phyloP scores from a whole-genome alignment of 2,329 filamentous ascomycete genomes.

The Pseudogymnoascus sp. region DNA sequence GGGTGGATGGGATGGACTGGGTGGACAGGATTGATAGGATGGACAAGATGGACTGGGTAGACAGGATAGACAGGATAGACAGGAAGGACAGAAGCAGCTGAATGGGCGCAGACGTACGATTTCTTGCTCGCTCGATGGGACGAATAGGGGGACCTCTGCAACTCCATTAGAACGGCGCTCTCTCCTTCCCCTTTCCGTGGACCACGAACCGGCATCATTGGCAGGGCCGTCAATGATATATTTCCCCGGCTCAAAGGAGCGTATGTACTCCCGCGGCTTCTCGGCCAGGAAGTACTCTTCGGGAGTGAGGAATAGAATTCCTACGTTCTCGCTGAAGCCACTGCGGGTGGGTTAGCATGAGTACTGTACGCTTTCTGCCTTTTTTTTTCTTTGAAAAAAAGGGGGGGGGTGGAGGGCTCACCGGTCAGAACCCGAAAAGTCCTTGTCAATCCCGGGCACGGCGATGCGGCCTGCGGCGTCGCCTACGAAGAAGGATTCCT shows the following conservation, averaged over 20 bases:
- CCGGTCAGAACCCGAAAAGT: slow-evolving; percentile 57
- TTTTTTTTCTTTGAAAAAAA: too few species aligned
- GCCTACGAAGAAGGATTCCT: slow-evolving; percentile 74
- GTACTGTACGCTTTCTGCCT: too few species aligned
- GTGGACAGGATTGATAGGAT: neutral
- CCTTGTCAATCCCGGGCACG: slow-evolving; percentile 39
- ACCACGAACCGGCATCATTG: slow-evolving; percentile 19
- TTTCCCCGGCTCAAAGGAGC: slow-evolving; percentile 61
- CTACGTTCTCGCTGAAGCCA: slow-evolving; percentile 78
- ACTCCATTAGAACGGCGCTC: neutral
- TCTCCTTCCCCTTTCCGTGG: neutral
- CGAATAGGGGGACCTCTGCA: neutral
- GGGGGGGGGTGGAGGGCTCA: slow-evolving; percentile 11
- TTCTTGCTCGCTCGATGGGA: neutral
- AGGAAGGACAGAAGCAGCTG: neutral
- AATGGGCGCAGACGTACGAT: neutral
- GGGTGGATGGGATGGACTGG: neutral
- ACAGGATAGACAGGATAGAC: neutral
- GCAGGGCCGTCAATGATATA: slow-evolving; percentile 37
- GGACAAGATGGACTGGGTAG: neutral
- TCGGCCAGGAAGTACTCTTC: slow-evolving; percentile 83
- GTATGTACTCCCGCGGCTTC: slow-evolving; percentile 52
- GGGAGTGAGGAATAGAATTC: slow-evolving; percentile 72
- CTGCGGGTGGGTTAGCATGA: slow-evolving; percentile 32
- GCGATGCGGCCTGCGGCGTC: slow-evolving; percentile 64